Evolutionary conservation across 495 filamentous ascomycete genomes (phyloP), one percentile per base, ranked within the genome.

Genomic region (Neurospora cerealis): DNA sequence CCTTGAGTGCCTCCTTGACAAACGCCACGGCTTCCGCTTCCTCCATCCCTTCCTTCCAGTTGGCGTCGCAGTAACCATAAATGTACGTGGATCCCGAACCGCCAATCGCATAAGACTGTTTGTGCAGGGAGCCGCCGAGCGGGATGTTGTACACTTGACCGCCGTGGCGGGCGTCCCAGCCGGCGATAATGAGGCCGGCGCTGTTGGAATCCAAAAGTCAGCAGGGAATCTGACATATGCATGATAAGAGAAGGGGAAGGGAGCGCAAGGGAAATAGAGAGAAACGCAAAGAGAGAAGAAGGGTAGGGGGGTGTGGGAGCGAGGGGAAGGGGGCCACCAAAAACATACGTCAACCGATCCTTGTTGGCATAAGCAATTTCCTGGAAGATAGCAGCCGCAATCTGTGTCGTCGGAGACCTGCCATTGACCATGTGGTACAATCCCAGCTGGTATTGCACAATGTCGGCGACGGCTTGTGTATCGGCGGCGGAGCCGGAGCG

Each of bases 71-170:
- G 86, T 95, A 98, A 76, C 96, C 96, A 86, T 97, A 98, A 83
- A 99, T 99, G 86, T 98, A 99, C 70, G 96, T 98, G 77, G 95
- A 98, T 17, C 96, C 96, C 10, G 95, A 98, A 70, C 96, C 96
- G 76, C 96, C 95, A 75, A 99, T 99, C 46, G 96, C 88, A 78
- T 97, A 99, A 15, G 94, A 79, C 82, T 98, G 95, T 86, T 97
- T 97, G 89, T 99, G 96, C 74, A 99, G 89, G 37, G 96, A 98
- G 71, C 96, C 96, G 81, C 96, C 96, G 66, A 98, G 87, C 3
- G 96, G 96, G 79, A 99, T 98, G 80, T 93, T 93, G 84, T 97
- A 99, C 40, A 98, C 95, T 79, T 97, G 94, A 66, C 96, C 96
- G 71, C 96, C 96, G 80, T 97, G 93, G 79, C 92, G 89, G 75